Base-by-base conservation (phyloP, 1,284 basidiomycete genomes). In the Ganoderma resinaceum region DNA sequence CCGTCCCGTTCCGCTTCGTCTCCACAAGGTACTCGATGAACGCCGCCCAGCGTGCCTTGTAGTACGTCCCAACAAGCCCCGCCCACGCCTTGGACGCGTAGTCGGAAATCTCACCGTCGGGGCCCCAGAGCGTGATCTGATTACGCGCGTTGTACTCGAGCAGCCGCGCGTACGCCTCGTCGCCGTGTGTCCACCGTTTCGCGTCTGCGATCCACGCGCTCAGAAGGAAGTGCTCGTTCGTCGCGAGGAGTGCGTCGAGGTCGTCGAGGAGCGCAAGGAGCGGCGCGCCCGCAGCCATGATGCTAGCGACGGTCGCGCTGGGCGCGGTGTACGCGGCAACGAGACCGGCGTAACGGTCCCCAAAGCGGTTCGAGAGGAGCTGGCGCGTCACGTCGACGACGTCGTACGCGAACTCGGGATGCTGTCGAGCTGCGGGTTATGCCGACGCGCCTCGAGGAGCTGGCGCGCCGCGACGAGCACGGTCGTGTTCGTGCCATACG, bases 41-140 rank as follows among this genome's bases (percentile, higher is more conserved):
- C 46, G 78, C 73, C 65, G 72, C 70, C 83, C 84, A 84, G 1
- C 82, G 75, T 49, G 62, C 40, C 1, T 63, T 69, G 70, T 84
- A 84, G 73, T 85, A 85, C 5, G 76, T 74, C 5, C 76, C 74
- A 46, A 85, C 78, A 60, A 84, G 76, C 1, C 84, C 83, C 2
- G 79, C 79, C 83, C 83, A 84, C 71, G 83, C 81, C 69, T 85
- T 84, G 20, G 82, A 82, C 38, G 83, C 83, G 66, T 84, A 84
- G 68, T 83, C 81, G 67, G 79, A 79, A 74, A 81, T 82, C 74
- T 83, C 76, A n/a, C 82, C 83, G 31, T 76, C 75, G 2, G 82
- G 82, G n/a, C 84, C 84, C 83, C 83, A 85, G 35, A 84, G 79
- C 37, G 80, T 82, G 72, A 85, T 78, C 74, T 84, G 83, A 73